These are phyloP conservation scores for Firmiana major DNA, from an alignment of 345 rosid species.

Conservation along the genomic window DNA sequence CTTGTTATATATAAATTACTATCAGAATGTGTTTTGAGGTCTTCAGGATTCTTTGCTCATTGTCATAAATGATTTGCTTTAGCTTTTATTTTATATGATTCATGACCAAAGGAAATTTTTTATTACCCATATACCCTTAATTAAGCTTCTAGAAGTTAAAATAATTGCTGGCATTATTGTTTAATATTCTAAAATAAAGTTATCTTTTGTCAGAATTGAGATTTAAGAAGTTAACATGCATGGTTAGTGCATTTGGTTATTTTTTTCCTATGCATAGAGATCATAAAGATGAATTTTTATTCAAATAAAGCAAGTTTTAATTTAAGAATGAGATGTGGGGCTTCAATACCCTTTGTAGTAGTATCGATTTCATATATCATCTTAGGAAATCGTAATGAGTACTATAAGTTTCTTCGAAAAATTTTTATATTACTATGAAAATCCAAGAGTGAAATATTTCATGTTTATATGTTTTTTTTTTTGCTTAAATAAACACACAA, in stretches of 20 bases:
- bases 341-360: too few species aligned
- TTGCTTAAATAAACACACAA: too few species aligned
- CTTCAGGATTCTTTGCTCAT: background rate
- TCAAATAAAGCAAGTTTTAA: too few species aligned
- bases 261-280: too few species aligned
- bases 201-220: constrained; percentile 3
- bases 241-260: background rate
- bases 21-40: background rate
- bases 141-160: constrained; percentile 1
- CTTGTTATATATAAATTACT: background rate
- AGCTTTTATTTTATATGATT: background rate
- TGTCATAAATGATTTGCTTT: background rate
- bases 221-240: background rate
- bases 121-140: constrained; percentile 16
- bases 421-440: too few species aligned
- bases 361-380: too few species aligned
- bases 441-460: too few species aligned
- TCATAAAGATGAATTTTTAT: too few species aligned
- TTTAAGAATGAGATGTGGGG: too few species aligned
- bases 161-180: background rate
- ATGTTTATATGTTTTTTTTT: too few species aligned
- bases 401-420: too few species aligned
- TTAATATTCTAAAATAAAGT: constrained; percentile 7
- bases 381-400: too few species aligned
- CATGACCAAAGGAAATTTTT: background rate